Evolutionary conservation across 805 yeast genomes (phyloP).

Genomic region (Lipomyces yamadae): DNA sequence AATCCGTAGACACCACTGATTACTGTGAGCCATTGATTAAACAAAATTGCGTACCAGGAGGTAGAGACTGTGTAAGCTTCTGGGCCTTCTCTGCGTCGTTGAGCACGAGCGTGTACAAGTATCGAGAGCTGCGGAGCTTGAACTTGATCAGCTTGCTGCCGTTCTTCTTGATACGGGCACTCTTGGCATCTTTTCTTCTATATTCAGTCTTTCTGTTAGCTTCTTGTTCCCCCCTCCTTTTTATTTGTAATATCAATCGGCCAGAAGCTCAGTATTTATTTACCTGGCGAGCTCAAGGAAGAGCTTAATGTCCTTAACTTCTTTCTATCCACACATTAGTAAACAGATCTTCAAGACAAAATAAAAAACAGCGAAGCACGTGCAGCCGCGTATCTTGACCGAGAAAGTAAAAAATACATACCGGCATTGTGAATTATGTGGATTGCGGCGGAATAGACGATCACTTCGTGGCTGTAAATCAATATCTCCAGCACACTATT

Average conservation of each 20-base stretch:
- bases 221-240: background rate
- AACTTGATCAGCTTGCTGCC: slow-evolving; percentile 93
- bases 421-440: background rate
- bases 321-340: slow-evolving; percentile 47
- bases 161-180: slow-evolving; percentile 95
- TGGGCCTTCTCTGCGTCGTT: slow-evolving; percentile 95
- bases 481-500: background rate
- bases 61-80: slow-evolving; percentile 96
- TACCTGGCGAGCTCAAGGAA: slow-evolving; percentile 80
- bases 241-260: background rate
- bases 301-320: slow-evolving; percentile 96
- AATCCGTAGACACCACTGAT: background rate
- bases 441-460: background rate
- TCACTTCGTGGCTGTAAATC: background rate
- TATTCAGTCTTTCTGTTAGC: background rate
- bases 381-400: too few relatives aligned
- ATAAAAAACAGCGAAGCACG: background rate
- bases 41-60: slow-evolving; percentile 58
- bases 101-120: slow-evolving; percentile 94
- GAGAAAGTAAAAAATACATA: background rate
- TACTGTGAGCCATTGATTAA: too few relatives aligned
- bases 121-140: slow-evolving; percentile 96
- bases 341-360: background rate
- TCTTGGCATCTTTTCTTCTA: slow-evolving; percentile 81
- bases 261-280: background rate